These are phyloP conservation scores for Zygoascus tannicola DNA, from an alignment of 805 yeast genomes.

Conservation along the genomic window DNA sequence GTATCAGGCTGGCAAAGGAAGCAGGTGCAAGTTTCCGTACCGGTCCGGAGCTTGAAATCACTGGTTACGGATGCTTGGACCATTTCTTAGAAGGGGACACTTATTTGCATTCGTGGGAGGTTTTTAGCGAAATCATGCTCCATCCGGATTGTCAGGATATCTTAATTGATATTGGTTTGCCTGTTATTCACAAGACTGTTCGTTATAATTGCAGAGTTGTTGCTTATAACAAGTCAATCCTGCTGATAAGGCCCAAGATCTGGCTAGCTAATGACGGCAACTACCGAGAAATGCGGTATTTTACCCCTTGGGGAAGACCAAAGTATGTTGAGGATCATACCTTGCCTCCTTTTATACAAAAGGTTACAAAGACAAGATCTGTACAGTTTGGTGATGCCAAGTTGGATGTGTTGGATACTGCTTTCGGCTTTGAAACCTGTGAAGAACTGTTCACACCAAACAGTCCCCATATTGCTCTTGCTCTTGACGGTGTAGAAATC, in stretches of 20 bases:
- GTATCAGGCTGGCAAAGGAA: constrained; percentile 67
- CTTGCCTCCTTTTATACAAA: constrained; percentile 62
- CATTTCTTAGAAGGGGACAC: constrained; percentile 88
- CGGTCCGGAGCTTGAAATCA: constrained; percentile 92
- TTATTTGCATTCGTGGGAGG: constrained; percentile 89
- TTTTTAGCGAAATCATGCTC: constrained; percentile 66
- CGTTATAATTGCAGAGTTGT: constrained; percentile 87
- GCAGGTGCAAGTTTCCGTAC: constrained; percentile 76
- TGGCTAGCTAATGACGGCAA: constrained; percentile 97
- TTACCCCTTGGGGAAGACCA: constrained; percentile 87
- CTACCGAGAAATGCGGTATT: constrained; percentile 94
- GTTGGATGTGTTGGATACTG: constrained; percentile 72
- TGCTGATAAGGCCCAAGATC: constrained; percentile 84
- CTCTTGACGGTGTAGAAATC: constrained; percentile 95
- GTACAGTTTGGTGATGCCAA: constrained; percentile 90
- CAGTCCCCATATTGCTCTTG: constrained; percentile 86
- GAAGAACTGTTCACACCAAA: constrained; percentile 96
- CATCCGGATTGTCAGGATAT: constrained; percentile 66
- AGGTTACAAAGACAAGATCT: constrained; percentile 52
- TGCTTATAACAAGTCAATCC: constrained; percentile 66
- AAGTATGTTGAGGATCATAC: constrained; percentile 62
- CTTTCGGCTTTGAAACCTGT: constrained; percentile 96
- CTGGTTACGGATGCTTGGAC: constrained; percentile 70
- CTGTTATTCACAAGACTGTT: constrained; percentile 76
- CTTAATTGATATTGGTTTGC: constrained; percentile 89